Evolutionary conservation across 306 rosid species (phyloP), one percentile per base, ranked within the genome.

Genomic region (Inga oerstediana): DNA sequence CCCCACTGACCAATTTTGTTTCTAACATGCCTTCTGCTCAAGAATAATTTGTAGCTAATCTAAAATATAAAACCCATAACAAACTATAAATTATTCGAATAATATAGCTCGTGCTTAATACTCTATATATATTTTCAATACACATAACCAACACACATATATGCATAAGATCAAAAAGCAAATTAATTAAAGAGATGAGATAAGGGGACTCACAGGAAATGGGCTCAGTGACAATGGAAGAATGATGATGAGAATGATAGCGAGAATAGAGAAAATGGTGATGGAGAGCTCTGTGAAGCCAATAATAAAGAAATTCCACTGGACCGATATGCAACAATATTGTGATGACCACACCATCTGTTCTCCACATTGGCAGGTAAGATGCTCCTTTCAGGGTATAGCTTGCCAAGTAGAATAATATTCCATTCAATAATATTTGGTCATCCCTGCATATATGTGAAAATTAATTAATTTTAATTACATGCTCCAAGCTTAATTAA

Each of bases 231-330:
- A 79, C 91, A n/a, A 88, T 49, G 32, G 91, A 88, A 2, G 89
- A 88, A 11, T 88, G 91, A 4, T 88, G 91, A 0, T 88, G 91
- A 37, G 91, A 93, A 37, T 91, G 98, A 51, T 93, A 93, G 54
- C 98, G 85, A 22, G 93, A 86, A 71, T 93, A 93, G 6, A 91
- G 91, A 46, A 54, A 93, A 62, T 93, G 96, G 30, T 93, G 98
- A 54, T 93, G 98, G 4, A 93, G 90, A 13, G 96, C 93, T 84
- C 92, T 88, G 30, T 91, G 98, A 4, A 93, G 58, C 98, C 98
- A 93, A 51, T 93, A 93, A 11, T 93, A 93, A 0, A 92, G 82
- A 16, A 89, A 92, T 75, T 93, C 98, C 2, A 92, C 97, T 5
- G 91, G 90, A n/a, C 93, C 93, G 0, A 79, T 77, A 76, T 92